These are phyloP conservation scores for Strobilomyces echinocephalus DNA, from an alignment of 768 basidiomycete genomes.

Conservation along the genomic window DNA sequence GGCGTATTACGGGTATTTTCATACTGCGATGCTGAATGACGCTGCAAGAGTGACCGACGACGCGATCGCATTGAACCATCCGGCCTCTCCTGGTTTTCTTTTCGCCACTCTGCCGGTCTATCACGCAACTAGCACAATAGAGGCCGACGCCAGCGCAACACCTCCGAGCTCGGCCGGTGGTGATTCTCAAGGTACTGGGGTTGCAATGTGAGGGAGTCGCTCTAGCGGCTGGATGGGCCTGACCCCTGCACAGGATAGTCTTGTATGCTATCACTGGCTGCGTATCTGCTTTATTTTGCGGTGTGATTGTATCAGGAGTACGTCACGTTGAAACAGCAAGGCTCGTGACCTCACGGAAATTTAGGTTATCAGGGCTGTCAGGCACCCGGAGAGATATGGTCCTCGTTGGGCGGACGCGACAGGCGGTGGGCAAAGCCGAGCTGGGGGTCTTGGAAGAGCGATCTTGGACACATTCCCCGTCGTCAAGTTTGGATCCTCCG, in stretches of 20 bases:
- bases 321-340: conserved; percentile 21
- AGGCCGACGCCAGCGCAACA: conserved; percentile 17
- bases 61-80: conserved; percentile 40
- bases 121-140: conserved; percentile 45
- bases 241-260: conserved; percentile 52
- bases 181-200: conserved; percentile 42
- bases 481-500: conserved; percentile 67
- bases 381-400: conserved; percentile 90
- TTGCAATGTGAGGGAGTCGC: conserved; percentile 66
- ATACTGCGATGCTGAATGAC: conserved; percentile 59
- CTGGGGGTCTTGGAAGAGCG: conserved; percentile 83
- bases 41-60: conserved; percentile 39
- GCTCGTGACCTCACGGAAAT: conserved; percentile 1
- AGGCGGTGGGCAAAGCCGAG: conserved; percentile 55
- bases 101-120: conserved; percentile 64
- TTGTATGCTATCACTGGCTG: conserved; percentile 86
- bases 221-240: conserved; percentile 5
- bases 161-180: conserved; percentile 11
- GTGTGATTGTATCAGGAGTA: conserved; percentile 83
- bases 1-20: conserved; percentile 50
- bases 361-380: conserved; percentile 77
- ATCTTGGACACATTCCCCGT: conserved; percentile 95
- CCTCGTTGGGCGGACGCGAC: conserved; percentile 46
- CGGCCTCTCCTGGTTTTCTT: conserved; percentile 54
- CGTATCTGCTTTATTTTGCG: conserved; percentile 77